Base-by-base conservation (phyloP, 176 grass and related monocot genomes). In the Pontederia crassipes region DNA sequence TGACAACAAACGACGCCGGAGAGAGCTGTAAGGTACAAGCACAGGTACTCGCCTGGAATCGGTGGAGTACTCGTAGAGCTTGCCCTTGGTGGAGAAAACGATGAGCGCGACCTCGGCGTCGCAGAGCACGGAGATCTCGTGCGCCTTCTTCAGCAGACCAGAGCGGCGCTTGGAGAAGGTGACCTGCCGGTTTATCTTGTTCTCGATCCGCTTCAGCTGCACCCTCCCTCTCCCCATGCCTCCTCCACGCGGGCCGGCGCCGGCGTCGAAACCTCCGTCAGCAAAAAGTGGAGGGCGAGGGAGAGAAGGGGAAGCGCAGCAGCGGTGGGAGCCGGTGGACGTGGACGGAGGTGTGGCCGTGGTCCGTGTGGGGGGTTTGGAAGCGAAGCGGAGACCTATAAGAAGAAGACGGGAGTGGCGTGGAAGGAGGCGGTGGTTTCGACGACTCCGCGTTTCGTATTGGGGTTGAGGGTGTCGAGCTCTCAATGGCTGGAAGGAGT, bases 121-220 rank as follows among this genome's bases (percentile, higher is more conserved):
- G 69, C 86, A 89, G 10, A 89, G 78, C 17, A 89, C 82, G 40
- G 75, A 79, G 54, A 89, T 79, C 75, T 89, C 86, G 46, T 53
- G 57, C 49, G 86, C 86, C 75, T 89, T 89, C 78, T 85, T 89
- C 4, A 81, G 65, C 54, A 89, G 75, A 13, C 86, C 86, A 45
- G 72, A 67, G 26, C 75, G 67, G 28, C 86, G 81, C 86, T 89
- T 89, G 1, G 82, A 89, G 72, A 89, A 89, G 8, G 81, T 85
- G 14, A 89, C 82, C 75, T 89, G 86, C 20, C 86, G 78, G 48
- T 75, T 89, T 47, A 84, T 80, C 62, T 72, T 70, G 78, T 89
- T 81, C 72, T 89, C 86, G 62, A 89, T 89, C 49, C 86, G 49
- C 11, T 71, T 83, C 54, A 89, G 58, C 78, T 82, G 72, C 58